Percentiles rank a stretch among this genome's conserved stretches.
These are phyloP conservation scores for Aspergillus pseudoglaucus DNA, from an alignment of 2,329 filamentous ascomycete genomes.

Conservation along the genomic window DNA sequence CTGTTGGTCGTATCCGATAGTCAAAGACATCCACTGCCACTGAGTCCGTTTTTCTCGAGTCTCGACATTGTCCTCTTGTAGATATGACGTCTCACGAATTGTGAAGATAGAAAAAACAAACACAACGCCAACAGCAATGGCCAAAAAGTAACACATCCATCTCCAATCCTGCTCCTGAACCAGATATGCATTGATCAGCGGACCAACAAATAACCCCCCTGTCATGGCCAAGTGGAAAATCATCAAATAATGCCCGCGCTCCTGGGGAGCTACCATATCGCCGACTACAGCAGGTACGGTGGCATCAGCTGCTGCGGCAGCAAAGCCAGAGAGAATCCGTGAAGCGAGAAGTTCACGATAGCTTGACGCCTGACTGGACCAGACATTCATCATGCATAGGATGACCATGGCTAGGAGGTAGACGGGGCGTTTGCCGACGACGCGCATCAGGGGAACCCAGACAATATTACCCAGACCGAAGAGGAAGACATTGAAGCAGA, in stretches of 20 bases:
- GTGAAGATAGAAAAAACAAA: slow-evolving; percentile 15
- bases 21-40: slow-evolving; percentile 18
- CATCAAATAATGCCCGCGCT: slow-evolving; percentile 34
- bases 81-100: slow-evolving; percentile 18
- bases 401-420: slow-evolving; percentile 29
- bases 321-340: slow-evolving; percentile 22
- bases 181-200: slow-evolving; percentile 25
- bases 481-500: slow-evolving; percentile 21
- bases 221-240: slow-evolving; percentile 32
- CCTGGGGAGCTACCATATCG: slow-evolving; percentile 30
- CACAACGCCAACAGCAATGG: slow-evolving; percentile 15
- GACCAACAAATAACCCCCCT: slow-evolving; percentile 31
- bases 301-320: slow-evolving; percentile 27
- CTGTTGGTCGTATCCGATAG: slow-evolving; percentile 13
- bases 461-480: slow-evolving; percentile 20
- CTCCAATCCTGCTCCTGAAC: slow-evolving; percentile 18
- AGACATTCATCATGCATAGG: slow-evolving; percentile 29
- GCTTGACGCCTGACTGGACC: slow-evolving; percentile 23
- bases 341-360: slow-evolving; percentile 21
- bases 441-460: slow-evolving; percentile 21
- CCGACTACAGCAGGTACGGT: slow-evolving; percentile 30
- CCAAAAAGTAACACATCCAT: slow-evolving; percentile 22
- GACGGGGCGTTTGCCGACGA: slow-evolving; percentile 32
- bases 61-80: neutral
- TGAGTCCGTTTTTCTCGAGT: slow-evolving; percentile 5